A percentile compares a stretch with the other conserved stretches of the same genome.
Conservation (phyloP, 2,329 filamentous ascomycete genomes). For the Xenoacremonium recifei region DNA sequence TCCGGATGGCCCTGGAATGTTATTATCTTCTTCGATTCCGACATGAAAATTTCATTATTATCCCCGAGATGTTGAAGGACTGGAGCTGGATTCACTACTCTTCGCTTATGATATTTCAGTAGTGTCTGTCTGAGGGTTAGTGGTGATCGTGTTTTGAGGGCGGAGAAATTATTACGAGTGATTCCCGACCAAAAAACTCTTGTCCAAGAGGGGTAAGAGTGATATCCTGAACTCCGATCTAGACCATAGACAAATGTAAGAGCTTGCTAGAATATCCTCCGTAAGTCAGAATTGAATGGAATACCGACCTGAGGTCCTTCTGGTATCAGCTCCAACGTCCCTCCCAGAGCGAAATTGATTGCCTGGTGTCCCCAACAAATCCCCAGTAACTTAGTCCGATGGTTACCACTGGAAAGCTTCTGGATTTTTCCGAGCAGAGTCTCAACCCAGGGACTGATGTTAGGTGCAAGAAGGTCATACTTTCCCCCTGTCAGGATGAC, state of each 20-base stretch:
- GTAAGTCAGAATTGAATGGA: neutral
- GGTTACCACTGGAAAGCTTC: neutral
- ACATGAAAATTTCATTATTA: constrained; percentile 5
- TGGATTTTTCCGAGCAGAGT: neutral
- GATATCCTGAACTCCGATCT: constrained; percentile 2
- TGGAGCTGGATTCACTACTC: neutral
- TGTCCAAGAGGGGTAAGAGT: neutral
- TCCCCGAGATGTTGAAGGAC: constrained; percentile 2
- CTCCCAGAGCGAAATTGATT: constrained; percentile 4
- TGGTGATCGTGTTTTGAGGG: neutral
- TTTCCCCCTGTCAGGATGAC: constrained; percentile 8
- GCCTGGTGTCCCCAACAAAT: constrained; percentile 10
- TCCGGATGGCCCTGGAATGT: constrained; percentile 10
- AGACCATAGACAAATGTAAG: neutral
- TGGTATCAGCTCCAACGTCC: neutral
- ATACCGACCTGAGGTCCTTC: neutral
- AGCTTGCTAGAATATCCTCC: neutral
- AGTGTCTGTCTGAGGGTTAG: constrained; percentile 4
- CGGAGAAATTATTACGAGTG: neutral
- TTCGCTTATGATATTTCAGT: constrained; percentile 7
- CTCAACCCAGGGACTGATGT: constrained; percentile 1
- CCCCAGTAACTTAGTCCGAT: neutral
- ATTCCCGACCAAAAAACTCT: constrained; percentile 1
- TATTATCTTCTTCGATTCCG: neutral
- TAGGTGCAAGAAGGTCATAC: constrained; percentile 3